These are phyloP conservation scores for Trichoderma cornu-damae DNA, from an alignment of 2,329 filamentous ascomycete species.

Conservation along the genomic window DNA sequence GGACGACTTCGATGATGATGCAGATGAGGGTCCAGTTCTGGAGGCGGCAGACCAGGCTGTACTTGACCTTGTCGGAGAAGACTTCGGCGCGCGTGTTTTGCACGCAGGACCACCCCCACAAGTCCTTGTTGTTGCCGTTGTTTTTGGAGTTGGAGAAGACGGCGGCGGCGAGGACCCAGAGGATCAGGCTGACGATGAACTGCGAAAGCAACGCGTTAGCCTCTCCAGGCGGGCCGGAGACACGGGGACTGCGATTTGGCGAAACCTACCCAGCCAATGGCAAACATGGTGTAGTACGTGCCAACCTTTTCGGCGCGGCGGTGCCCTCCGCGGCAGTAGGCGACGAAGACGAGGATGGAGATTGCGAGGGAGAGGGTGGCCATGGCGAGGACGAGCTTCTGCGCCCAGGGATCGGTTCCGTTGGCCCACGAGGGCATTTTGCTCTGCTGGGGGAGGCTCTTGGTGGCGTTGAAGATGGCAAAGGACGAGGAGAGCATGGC, in stretches of 20 bases:
- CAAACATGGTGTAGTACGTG: slow-evolving; percentile 93
- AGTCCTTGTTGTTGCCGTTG: slow-evolving; percentile 68
- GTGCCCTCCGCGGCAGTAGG: slow-evolving; percentile 86
- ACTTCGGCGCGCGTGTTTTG: slow-evolving; percentile 75
- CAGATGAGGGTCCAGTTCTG: slow-evolving; percentile 94
- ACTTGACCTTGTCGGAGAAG: slow-evolving; percentile 77
- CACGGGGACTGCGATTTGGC: neutral
- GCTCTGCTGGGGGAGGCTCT: slow-evolving; percentile 66
- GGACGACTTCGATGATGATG: slow-evolving; percentile 92
- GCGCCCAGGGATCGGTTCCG: slow-evolving; percentile 73
- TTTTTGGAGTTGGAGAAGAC: slow-evolving; percentile 74
- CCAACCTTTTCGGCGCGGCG: slow-evolving; percentile 83
- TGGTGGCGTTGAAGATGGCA: slow-evolving; percentile 87
- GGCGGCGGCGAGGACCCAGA: slow-evolving; percentile 85
- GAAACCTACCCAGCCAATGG: slow-evolving; percentile 63
- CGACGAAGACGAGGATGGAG: slow-evolving; percentile 73
- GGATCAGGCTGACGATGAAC: slow-evolving; percentile 85
- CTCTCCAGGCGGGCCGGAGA: too few relatives aligned
- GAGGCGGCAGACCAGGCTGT: slow-evolving; percentile 84
- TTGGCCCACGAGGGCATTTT: slow-evolving; percentile 78
- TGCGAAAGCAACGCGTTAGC: too few relatives aligned
- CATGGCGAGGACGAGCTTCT: slow-evolving; percentile 74
- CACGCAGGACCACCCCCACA: slow-evolving; percentile 98
- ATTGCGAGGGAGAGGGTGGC: slow-evolving; percentile 74
- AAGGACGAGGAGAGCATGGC: slow-evolving; percentile 86